Conservation (phyloP, 1,284 basidiomycete species). For the Athelia psychrophila region DNA sequence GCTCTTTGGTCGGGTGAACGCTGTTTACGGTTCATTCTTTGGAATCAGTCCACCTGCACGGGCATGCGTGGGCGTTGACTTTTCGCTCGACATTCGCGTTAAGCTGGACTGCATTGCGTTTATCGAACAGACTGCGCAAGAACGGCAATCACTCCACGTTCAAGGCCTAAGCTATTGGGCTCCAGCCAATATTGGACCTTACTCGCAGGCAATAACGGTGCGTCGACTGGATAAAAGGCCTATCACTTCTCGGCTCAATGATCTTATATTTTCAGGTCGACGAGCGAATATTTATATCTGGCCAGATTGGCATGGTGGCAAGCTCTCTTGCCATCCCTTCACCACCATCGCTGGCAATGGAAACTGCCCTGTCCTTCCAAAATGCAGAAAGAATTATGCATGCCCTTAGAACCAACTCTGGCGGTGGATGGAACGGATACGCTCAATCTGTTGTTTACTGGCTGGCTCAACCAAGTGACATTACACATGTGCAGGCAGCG, state of each 20-base stretch:
- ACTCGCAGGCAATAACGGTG: conserved; percentile 89
- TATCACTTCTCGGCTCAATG: conserved; percentile 1
- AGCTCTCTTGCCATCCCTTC: conserved; percentile 67
- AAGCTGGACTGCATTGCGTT: conserved; percentile 79
- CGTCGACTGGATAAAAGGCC: conserved; percentile 22
- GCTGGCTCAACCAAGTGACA: conserved; percentile 40
- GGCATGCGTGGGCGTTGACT: conserved; percentile 83
- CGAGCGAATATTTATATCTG: conserved; percentile 82
- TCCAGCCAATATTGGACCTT: conserved; percentile 98
- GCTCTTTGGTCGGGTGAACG: conserved; percentile 73
- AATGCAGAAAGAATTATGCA: conserved; percentile 73
- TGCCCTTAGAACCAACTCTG: conserved; percentile 53
- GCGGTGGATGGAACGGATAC: conserved; percentile 62
- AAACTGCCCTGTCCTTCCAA: conserved; percentile 78
- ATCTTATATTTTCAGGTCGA: conserved; percentile 46
- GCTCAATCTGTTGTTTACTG: conserved; percentile 67
- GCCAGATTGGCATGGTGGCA: conserved; percentile 92
- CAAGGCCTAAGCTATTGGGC: conserved; percentile 98
- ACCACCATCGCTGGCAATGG: conserved; percentile 52
- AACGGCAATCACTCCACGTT: conserved; percentile 84
- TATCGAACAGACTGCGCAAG: conserved; percentile 30
- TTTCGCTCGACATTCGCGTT: conserved; percentile 57
- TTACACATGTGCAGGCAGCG: conserved; percentile 41
- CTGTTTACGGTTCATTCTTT: conserved; percentile 79
- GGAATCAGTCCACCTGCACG: conserved; percentile 91